Conservation (phyloP, 2,329 filamentous ascomycete species). For the Nothophaeocryptopus gaeumannii region DNA sequence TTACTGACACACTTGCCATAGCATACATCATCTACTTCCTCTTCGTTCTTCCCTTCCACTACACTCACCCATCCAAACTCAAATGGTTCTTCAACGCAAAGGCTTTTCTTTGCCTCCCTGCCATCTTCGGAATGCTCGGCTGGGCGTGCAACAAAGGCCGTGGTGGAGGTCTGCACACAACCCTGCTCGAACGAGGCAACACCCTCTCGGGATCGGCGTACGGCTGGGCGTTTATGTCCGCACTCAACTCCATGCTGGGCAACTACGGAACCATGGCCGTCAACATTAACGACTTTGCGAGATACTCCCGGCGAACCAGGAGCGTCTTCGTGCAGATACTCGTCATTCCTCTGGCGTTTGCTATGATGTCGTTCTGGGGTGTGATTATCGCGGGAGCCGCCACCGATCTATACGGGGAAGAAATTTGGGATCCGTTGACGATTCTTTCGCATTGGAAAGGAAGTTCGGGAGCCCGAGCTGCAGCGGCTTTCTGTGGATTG, state of each 20-base stretch:
- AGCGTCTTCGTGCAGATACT: slow-evolving; percentile 23
- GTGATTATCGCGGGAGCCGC: slow-evolving; percentile 30
- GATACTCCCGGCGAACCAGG: slow-evolving; percentile 18
- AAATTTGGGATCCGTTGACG: slow-evolving; percentile 28
- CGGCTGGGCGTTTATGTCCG: slow-evolving; percentile 33
- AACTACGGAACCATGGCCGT: slow-evolving; percentile 28
- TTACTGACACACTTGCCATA: background rate
- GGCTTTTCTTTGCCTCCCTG: slow-evolving; percentile 20
- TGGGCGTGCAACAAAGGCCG: slow-evolving; percentile 15
- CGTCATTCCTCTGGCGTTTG: slow-evolving; percentile 27
- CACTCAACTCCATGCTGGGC: slow-evolving; percentile 30
- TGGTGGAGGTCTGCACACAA: slow-evolving; percentile 23
- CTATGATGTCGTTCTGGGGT: slow-evolving; percentile 29
- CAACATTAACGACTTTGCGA: slow-evolving; percentile 26
- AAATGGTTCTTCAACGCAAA: slow-evolving; percentile 26
- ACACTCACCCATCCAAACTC: slow-evolving; percentile 22
- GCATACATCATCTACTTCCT: slow-evolving; percentile 26
- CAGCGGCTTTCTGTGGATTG: slow-evolving; percentile 25
- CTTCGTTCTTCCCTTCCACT: slow-evolving; percentile 23
- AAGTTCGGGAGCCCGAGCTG: slow-evolving; percentile 19
- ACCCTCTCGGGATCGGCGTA: slow-evolving; percentile 25
- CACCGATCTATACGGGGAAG: slow-evolving; percentile 19
- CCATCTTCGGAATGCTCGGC: slow-evolving; percentile 23
- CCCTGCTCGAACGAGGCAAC: slow-evolving; percentile 24
- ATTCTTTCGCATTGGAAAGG: slow-evolving; percentile 26